phyloP scores from a whole-genome alignment of 805 yeast species.

The Lachancea nothofagi region DNA sequence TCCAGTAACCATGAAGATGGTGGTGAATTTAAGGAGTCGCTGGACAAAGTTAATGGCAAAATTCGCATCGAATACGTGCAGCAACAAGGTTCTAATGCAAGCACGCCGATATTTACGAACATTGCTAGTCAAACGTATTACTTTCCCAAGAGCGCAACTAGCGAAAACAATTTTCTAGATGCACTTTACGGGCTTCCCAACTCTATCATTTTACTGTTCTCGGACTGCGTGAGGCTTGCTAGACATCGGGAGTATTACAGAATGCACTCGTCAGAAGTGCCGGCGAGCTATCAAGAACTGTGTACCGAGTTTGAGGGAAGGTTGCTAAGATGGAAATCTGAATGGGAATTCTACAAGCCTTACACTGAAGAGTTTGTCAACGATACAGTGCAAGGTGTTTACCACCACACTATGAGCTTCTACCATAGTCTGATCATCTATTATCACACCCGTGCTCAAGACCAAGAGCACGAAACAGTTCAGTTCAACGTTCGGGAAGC shows the following conservation, averaged over 20 bases:
- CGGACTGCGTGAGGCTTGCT: constrained; percentile 63
- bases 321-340: constrained; percentile 61
- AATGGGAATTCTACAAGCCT: constrained; percentile 56
- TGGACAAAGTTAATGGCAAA: constrained; percentile 43
- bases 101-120: constrained; percentile 39
- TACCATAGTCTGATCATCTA: constrained; percentile 68
- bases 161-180: constrained; percentile 56
- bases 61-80: constrained; percentile 40
- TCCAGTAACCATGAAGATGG: constrained; percentile 9
- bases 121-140: constrained; percentile 36
- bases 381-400: constrained; percentile 57
- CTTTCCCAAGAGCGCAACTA: constrained; percentile 35
- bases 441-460: constrained; percentile 58
- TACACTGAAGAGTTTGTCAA: constrained; percentile 24
- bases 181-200: constrained; percentile 82
- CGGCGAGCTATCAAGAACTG: constrained; percentile 20
- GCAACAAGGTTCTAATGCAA: constrained; percentile 16
- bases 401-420: constrained; percentile 76
- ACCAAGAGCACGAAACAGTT: constrained; percentile 47
- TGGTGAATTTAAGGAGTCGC: constrained; percentile 25
- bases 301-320: constrained; percentile 42
- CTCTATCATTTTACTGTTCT: constrained; percentile 64
- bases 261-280: constrained; percentile 19
- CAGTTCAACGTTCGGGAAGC: constrained; percentile 59
- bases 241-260: constrained; percentile 52